Evolutionary conservation across 345 rosid genomes (phyloP).

Genomic region (Sonneratia caseolaris): DNA sequence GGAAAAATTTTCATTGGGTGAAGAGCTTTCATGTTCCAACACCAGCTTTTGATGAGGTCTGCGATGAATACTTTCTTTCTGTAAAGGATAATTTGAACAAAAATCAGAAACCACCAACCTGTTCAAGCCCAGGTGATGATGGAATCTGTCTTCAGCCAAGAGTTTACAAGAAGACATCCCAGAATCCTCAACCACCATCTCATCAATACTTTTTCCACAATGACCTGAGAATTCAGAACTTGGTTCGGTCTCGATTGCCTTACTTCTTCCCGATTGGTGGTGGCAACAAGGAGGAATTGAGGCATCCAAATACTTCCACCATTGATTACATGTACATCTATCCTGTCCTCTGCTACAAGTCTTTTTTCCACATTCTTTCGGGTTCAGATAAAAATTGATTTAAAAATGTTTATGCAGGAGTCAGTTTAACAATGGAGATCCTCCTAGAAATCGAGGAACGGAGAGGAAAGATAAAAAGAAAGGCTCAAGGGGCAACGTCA

Average conservation of each 20-base stretch:
- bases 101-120: slow-evolving; percentile 19
- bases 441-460: slow-evolving; percentile 30
- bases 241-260: slow-evolving; percentile 56
- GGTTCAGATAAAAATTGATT: neutral
- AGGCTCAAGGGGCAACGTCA: slow-evolving; percentile 33
- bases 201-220: slow-evolving; percentile 66
- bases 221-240: slow-evolving; percentile 52
- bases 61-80: slow-evolving; percentile 65
- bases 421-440: slow-evolving; percentile 53
- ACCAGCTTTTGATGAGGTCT: slow-evolving; percentile 75
- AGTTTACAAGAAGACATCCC: slow-evolving; percentile 17
- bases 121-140: slow-evolving; percentile 9
- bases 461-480: slow-evolving; percentile 21
- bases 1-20: slow-evolving; percentile 53
- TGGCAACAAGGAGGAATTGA: slow-evolving; percentile 21
- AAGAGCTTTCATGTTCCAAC: slow-evolving; percentile 41
- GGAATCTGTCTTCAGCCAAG: slow-evolving; percentile 5
- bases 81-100: slow-evolving; percentile 20
- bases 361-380: neutral
- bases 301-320: slow-evolving; percentile 26
- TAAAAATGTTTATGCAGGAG: slow-evolving; percentile 34
- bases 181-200: slow-evolving; percentile 52
- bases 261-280: slow-evolving; percentile 53
- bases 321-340: slow-evolving; percentile 56
- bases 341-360: neutral